These are phyloP conservation scores for Cercospora berteroae DNA, from an alignment of 2,329 filamentous ascomycete species.

Conservation along the genomic window DNA sequence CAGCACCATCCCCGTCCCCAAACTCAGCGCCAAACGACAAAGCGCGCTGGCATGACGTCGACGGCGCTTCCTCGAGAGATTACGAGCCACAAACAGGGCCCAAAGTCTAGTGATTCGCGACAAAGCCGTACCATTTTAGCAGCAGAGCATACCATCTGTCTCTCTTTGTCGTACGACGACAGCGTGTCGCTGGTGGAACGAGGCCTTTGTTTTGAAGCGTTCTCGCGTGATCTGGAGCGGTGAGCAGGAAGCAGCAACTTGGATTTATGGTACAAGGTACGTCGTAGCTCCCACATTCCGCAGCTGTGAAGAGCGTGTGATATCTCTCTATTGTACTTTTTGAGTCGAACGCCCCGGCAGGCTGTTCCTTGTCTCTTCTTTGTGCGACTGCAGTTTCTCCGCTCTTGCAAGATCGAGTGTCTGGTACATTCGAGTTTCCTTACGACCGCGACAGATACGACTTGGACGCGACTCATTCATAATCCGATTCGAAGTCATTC, in stretches of 20 bases:
- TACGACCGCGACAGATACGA: not conserved
- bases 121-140: not conserved
- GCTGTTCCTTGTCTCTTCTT: not conserved
- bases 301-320: not conserved
- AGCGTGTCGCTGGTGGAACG: not conserved
- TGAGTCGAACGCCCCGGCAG: not conserved
- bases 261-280: not conserved
- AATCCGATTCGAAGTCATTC: not conserved
- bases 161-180: not conserved
- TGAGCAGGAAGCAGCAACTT: not conserved
- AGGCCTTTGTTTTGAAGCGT: not conserved
- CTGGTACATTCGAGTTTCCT: slow-evolving; percentile 16
- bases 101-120: not conserved
- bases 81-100: not conserved
- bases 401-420: slow-evolving; percentile 13
- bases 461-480: slow-evolving; percentile 1
- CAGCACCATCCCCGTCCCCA: not conserved
- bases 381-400: not conserved
- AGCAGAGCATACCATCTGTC: not conserved
- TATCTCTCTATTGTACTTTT: not conserved
- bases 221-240: not conserved
- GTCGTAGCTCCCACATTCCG: not conserved
- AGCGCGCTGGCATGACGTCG: not conserved
- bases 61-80: not conserved
- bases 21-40: not conserved